Conservation (phyloP, 2,329 filamentous ascomycete genomes). For the Thielaviopsis punctulata region DNA sequence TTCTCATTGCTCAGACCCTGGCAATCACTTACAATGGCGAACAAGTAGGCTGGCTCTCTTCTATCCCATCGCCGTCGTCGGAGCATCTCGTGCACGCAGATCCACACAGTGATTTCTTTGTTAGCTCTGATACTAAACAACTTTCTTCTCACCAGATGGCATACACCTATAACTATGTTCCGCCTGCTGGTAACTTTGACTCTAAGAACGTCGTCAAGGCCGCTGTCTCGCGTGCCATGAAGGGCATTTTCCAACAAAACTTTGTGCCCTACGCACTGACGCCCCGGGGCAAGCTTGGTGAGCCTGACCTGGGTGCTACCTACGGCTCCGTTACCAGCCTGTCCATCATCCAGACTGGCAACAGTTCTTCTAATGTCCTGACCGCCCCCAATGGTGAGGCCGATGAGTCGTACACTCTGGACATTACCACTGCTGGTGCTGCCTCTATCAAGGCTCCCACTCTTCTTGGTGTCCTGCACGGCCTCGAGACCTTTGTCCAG, state of each 20-base stretch:
- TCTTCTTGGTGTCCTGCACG: conserved; percentile 52
- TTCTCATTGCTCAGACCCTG: conserved; percentile 36
- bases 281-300: conserved; percentile 43
- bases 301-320: conserved; percentile 34
- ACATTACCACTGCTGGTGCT: conserved; percentile 37
- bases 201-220: conserved; percentile 38
- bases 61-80: conserved; percentile 14
- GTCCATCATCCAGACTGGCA: conserved; percentile 39
- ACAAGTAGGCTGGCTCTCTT: conserved; percentile 32
- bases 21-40: conserved; percentile 41
- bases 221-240: conserved; percentile 40
- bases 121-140: conserved; percentile 19
- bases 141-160: conserved; percentile 26
- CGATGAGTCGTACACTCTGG: conserved; percentile 61
- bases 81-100: neutral
- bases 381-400: conserved; percentile 45
- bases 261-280: conserved; percentile 69
- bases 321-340: conserved; percentile 36
- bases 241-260: conserved; percentile 47
- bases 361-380: conserved; percentile 35
- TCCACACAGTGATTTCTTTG: conserved; percentile 5
- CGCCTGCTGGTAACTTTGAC: conserved; percentile 23
- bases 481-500: conserved; percentile 62
- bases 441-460: conserved; percentile 47
- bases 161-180: conserved; percentile 28